Percentiles rank a stretch among this genome's conserved stretches.
Evolutionary conservation across 2,329 filamentous ascomycete genomes (phyloP).

Genomic region (Exserohilum turcica): DNA sequence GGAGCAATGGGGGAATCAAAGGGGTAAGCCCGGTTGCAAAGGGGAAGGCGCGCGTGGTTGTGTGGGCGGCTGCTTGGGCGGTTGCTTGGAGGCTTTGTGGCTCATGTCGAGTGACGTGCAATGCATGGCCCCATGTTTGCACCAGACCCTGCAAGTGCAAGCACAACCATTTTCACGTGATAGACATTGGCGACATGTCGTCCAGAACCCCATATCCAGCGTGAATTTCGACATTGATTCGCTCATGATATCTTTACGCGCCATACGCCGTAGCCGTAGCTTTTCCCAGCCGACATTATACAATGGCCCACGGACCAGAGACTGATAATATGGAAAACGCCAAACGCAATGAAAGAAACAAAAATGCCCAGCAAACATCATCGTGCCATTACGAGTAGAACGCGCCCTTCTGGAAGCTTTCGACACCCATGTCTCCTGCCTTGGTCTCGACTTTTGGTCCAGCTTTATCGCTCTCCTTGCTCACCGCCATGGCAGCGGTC

Average conservation of each 20-base stretch:
- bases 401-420: slow-evolving; percentile 73
- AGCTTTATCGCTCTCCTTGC: slow-evolving; percentile 50
- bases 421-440: slow-evolving; percentile 67
- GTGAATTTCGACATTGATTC: neutral
- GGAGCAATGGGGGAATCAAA: neutral
- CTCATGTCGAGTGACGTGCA: slow-evolving; percentile 5
- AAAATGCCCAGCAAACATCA: slow-evolving; percentile 8
- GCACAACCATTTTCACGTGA: neutral
- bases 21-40: neutral
- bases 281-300: slow-evolving; percentile 30
- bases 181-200: neutral
- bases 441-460: slow-evolving; percentile 61
- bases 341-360: slow-evolving; percentile 19
- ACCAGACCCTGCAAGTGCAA: neutral
- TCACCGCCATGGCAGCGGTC: slow-evolving; percentile 52
- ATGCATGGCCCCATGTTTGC: neutral
- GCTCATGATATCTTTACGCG: slow-evolving; percentile 18
- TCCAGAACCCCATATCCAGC: neutral
- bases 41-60: neutral
- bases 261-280: slow-evolving; percentile 23
- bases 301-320: slow-evolving; percentile 6
- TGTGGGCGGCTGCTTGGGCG: neutral
- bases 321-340: slow-evolving; percentile 1
- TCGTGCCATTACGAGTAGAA: slow-evolving; percentile 63
- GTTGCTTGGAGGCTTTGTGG: slow-evolving; percentile 3